Conservation (phyloP, 2,329 filamentous ascomycete species). For the Sclerotinia nivalis region DNA sequence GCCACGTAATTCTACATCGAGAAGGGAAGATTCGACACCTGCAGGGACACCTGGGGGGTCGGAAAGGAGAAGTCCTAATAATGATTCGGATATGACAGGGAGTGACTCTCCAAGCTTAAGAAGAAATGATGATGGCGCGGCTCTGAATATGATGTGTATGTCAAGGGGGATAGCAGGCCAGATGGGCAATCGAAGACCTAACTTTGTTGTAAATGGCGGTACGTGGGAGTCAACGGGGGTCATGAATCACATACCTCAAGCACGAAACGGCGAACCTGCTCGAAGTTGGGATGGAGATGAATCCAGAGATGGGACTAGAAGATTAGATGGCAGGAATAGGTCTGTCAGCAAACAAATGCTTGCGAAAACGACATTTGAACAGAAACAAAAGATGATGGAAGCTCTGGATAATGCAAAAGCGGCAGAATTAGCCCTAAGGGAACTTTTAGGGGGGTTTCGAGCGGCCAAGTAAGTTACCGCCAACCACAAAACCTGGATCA, state of each 20-base stretch:
- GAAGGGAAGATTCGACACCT: constrained; percentile 61
- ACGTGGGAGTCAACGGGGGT: constrained; percentile 78
- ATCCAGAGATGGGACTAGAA: constrained; percentile 39
- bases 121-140: constrained; percentile 42
- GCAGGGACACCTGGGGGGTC: constrained; percentile 51
- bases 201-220: constrained; percentile 45
- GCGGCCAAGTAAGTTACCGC: constrained; percentile 69
- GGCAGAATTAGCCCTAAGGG: constrained; percentile 79
- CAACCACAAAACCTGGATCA: background rate
- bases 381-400: constrained; percentile 64
- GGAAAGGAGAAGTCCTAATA: constrained; percentile 41
- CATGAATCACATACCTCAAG: constrained; percentile 69
- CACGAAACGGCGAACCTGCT: constrained; percentile 49
- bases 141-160: constrained; percentile 42
- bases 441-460: constrained; percentile 77
- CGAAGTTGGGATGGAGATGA: constrained; percentile 43
- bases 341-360: constrained; percentile 52
- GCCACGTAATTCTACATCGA: constrained; percentile 61
- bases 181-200: constrained; percentile 38
- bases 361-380: constrained; percentile 58
- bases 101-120: constrained; percentile 40
- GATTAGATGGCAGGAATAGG: constrained; percentile 41
- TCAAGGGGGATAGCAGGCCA: background rate
- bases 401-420: constrained; percentile 78
- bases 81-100: constrained; percentile 39